Evolutionary conservation across 2,329 filamentous ascomycete species (phyloP), one percentile per base, ranked within the genome.

Genomic region (Claviceps spartinae): DNA sequence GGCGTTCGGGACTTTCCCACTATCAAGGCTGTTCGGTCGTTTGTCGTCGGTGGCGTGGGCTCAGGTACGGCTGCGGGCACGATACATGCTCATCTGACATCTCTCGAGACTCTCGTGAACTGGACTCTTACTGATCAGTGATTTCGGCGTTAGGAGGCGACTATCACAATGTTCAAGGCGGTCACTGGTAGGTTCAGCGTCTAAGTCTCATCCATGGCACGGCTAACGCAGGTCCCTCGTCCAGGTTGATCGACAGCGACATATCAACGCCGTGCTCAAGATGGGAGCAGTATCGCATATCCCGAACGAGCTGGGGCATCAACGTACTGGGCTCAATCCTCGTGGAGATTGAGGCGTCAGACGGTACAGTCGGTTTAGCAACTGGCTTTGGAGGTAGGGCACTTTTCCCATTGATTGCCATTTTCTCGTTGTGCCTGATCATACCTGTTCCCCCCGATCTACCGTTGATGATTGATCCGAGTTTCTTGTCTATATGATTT

Each of bases 281-380:
- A 68, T 95, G 90, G 79, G 86, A 93, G 58, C 75, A 90, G 60
- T 96, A 95, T 69, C 82, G 89, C 58, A 81, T 83, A 55, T 95
- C 89, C 40, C 78, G 90, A 60, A 95, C 89, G 13, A 89, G 83
- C 66, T 96, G 88, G 87, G 90, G 90, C 40, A 96, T 96, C 75
- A 96, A 96, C 61, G 89, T 95, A 7, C 72, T 96, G 26, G 90
- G 90, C 2, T 95, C 89, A 0, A 95, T 96, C 70, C 85, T 89
- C 60, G 79, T 96, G 7, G 89, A 95, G 69, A 82, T 96, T 52
- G 88, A 95, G 68, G 86, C 86, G 16, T 83, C 79, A 7, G 88
- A 96, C 72, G 90, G 90, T 58, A 93, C 87, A n/a, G 86, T 91
- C 59, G 90, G 90, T 40, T 93, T 95, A 65, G 90, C 90, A 3